These are phyloP conservation scores for Micractinium conductrix DNA, from an alignment of 139 green algal species.

Conservation along the genomic window DNA sequence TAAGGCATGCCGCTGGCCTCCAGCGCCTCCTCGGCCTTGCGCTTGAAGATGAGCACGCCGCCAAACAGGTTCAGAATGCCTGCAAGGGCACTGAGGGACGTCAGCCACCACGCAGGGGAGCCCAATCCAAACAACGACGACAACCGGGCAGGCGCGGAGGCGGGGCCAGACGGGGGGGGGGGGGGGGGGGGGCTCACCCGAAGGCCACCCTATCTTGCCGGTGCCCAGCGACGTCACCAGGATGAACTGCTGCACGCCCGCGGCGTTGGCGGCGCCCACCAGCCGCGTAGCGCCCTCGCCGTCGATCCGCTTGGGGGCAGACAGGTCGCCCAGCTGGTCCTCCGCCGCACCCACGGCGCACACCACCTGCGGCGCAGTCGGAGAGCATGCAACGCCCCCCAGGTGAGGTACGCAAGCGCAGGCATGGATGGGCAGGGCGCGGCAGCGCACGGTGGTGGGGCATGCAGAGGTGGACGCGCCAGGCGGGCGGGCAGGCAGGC, in stretches of 20 bases:
- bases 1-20: constrained; percentile 84
- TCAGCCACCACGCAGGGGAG: neutral
- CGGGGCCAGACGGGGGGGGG: no score
- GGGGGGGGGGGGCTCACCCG: constrained; percentile 39
- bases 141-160: no score
- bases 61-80: constrained; percentile 88
- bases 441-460: neutral
- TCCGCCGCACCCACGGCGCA: constrained; percentile 82
- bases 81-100: constrained; percentile 22
- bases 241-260: constrained; percentile 82
- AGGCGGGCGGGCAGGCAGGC: neutral
- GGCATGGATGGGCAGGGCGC: no score
- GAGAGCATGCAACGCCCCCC: no score
- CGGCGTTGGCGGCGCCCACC: constrained; percentile 66
- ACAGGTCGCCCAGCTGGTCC: constrained; percentile 63
- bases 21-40: constrained; percentile 83
- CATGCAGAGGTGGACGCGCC: neutral
- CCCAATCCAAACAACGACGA: neutral
- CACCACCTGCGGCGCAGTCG: constrained; percentile 63
- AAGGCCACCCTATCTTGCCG: constrained; percentile 83
- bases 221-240: constrained; percentile 90
- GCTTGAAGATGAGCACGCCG: constrained; percentile 89
- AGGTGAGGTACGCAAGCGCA: no score
- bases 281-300: constrained; percentile 77
- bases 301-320: constrained; percentile 72